Conservation (phyloP, 2,329 filamentous ascomycete genomes). For the Colletotrichum sp. region DNA sequence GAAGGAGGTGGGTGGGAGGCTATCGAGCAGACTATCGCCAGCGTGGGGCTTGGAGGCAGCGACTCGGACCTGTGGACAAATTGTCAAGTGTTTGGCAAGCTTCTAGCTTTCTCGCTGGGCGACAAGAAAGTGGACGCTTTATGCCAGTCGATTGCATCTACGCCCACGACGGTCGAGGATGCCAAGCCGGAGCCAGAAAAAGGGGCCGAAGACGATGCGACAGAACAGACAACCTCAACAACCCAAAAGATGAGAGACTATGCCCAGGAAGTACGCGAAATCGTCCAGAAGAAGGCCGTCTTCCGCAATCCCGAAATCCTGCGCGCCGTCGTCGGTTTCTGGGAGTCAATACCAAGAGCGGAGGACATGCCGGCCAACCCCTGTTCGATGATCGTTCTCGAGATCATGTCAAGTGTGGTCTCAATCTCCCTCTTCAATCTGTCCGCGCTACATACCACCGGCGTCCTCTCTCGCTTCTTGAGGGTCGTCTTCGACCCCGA, state of each 20-base stretch:
- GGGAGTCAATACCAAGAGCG: slow-evolving; percentile 64
- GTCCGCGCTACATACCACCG: slow-evolving; percentile 73
- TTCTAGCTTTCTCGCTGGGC: slow-evolving; percentile 81
- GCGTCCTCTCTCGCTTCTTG: slow-evolving; percentile 71
- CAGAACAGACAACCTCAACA: neutral
- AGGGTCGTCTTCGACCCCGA: slow-evolving; percentile 62
- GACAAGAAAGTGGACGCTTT: slow-evolving; percentile 76
- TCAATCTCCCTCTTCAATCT: slow-evolving; percentile 72
- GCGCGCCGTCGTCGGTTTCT: slow-evolving; percentile 66
- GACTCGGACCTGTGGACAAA: slow-evolving; percentile 73
- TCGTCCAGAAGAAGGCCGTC: slow-evolving; percentile 55
- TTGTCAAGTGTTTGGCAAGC: slow-evolving; percentile 79
- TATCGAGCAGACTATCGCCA: slow-evolving; percentile 74
- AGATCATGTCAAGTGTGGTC: slow-evolving; percentile 64
- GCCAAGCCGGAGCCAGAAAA: slow-evolving; percentile 16
- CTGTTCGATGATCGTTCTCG: slow-evolving; percentile 69
- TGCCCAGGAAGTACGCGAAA: slow-evolving; percentile 46
- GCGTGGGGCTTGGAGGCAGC: slow-evolving; percentile 67
- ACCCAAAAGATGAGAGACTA: slow-evolving; percentile 25
- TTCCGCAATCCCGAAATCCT: slow-evolving; percentile 69
- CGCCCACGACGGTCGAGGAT: slow-evolving; percentile 23
- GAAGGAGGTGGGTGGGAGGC: slow-evolving; percentile 80
- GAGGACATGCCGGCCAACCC: slow-evolving; percentile 49
- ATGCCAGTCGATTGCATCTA: slow-evolving; percentile 57
- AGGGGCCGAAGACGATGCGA: slow-evolving; percentile 27